A percentile compares a stretch with the other conserved stretches of the same genome.
phyloP scores from a whole-genome alignment of 148 eudicot genomes.

The Amaranthus cruentus region DNA sequence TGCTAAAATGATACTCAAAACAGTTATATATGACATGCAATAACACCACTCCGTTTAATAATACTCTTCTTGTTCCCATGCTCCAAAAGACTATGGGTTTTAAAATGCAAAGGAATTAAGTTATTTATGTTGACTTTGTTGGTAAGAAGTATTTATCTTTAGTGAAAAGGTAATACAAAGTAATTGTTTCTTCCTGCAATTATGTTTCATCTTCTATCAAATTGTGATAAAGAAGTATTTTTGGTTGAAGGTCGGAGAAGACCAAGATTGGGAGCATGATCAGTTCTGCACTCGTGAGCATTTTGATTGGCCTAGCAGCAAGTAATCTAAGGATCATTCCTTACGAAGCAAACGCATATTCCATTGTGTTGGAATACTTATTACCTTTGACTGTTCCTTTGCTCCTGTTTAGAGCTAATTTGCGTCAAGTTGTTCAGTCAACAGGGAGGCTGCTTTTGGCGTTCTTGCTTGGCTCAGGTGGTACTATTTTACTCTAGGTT shows the following conservation, averaged over 20 bases:
- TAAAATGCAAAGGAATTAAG: neutral
- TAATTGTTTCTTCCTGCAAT: neutral
- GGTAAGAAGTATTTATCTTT: neutral
- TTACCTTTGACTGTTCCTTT: slow-evolving; percentile 77
- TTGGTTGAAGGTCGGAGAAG: slow-evolving; percentile 78
- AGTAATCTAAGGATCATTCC: slow-evolving; percentile 77
- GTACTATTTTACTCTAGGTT: neutral
- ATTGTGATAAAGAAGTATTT: slow-evolving; percentile 21
- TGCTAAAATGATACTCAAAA: no score
- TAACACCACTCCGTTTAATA: no score
- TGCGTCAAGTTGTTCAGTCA: slow-evolving; percentile 52
- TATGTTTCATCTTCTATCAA: slow-evolving; percentile 3
- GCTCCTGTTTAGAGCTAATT: slow-evolving; percentile 74
- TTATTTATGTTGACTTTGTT: neutral
- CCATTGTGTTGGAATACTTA: slow-evolving; percentile 50
- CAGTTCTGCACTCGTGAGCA: slow-evolving; percentile 77
- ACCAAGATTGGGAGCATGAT: slow-evolving; percentile 71
- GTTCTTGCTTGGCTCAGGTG: slow-evolving; percentile 88
- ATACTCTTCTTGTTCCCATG: no score
- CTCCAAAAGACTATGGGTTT: no score
- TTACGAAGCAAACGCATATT: slow-evolving; percentile 59
- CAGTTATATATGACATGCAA: no score
- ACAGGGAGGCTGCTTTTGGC: slow-evolving; percentile 75
- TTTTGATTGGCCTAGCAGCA: slow-evolving; percentile 65
- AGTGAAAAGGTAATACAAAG: neutral